Evolutionary conservation across 2,329 filamentous ascomycete genomes (phyloP).

Genomic region (Cyanodermella asteris): DNA sequence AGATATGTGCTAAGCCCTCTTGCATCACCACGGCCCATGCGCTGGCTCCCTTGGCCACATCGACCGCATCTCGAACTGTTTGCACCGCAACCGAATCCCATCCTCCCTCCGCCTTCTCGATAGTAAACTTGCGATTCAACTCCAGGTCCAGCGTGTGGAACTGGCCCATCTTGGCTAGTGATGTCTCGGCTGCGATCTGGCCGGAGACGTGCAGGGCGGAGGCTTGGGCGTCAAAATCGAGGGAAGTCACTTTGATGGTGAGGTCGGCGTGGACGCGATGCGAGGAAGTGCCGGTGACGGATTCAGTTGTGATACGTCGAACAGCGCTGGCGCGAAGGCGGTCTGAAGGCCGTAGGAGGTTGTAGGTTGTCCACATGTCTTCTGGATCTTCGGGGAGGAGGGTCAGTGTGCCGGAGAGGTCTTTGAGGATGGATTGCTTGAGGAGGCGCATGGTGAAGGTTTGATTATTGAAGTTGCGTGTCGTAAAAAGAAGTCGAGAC

Average conservation of each 20-base stretch:
- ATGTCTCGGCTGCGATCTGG: slow-evolving; percentile 42
- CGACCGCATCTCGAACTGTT: slow-evolving; percentile 56
- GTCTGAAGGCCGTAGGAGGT: slow-evolving; percentile 45
- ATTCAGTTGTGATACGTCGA: slow-evolving; percentile 40
- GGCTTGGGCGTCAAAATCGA: slow-evolving; percentile 48
- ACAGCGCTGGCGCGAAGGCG: slow-evolving; percentile 43
- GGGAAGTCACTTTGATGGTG: slow-evolving; percentile 39
- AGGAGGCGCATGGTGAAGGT: slow-evolving; percentile 36
- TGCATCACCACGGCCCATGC: slow-evolving; percentile 87
- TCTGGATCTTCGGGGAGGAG: slow-evolving; percentile 50
- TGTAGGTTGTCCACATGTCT: slow-evolving; percentile 64
- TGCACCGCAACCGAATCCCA: slow-evolving; percentile 82
- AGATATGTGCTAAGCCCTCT: slow-evolving; percentile 36
- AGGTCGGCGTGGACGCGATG: slow-evolving; percentile 42
- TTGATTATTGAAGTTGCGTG: not conserved
- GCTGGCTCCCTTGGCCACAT: slow-evolving; percentile 58
- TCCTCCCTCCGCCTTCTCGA: slow-evolving; percentile 48
- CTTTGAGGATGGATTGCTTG: slow-evolving; percentile 43
- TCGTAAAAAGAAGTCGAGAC: slow-evolving; percentile 7
- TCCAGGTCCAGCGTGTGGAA: slow-evolving; percentile 66
- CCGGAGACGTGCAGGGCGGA: slow-evolving; percentile 48
- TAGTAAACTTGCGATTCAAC: slow-evolving; percentile 63
- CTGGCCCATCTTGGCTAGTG: slow-evolving; percentile 42
- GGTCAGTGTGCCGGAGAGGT: slow-evolving; percentile 45
- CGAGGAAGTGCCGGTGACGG: slow-evolving; percentile 38